These are phyloP conservation scores for Thalassiosira hispida DNA, from an alignment of 352 stramenopile genomes.

Conservation along the genomic window DNA sequence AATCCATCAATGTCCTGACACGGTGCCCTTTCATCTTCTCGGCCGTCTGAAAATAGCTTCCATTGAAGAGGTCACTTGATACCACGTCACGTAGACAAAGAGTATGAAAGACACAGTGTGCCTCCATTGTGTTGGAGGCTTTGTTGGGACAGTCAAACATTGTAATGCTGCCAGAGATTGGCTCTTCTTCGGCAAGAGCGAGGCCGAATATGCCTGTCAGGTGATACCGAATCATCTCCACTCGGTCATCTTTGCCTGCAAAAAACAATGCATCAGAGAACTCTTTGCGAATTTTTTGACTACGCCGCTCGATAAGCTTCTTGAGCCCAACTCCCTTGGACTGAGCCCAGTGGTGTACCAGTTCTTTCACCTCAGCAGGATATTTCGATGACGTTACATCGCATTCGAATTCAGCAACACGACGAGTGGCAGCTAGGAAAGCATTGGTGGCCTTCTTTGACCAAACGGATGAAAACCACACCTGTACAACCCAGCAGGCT, in stretches of 20 bases:
- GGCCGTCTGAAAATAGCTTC: too few relatives aligned
- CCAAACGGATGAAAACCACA: constrained; percentile 18
- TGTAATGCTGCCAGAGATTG: too few relatives aligned
- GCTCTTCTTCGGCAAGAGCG: too few relatives aligned
- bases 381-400: background rate
- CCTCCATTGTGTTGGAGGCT: too few relatives aligned
- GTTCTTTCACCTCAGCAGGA: background rate
- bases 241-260: constrained; percentile 1
- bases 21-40: too few relatives aligned
- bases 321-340: constrained; percentile 2
- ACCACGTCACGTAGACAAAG: too few relatives aligned
- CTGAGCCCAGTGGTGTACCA: background rate
- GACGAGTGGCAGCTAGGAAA: constrained; percentile 1
- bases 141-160: too few relatives aligned
- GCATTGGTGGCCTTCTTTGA: constrained; percentile 1
- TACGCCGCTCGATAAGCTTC: background rate
- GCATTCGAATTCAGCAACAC: background rate
- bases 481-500: constrained; percentile 1
- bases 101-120: too few relatives aligned
- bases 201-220: too few relatives aligned
- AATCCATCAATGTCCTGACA: too few relatives aligned
- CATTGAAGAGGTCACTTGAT: too few relatives aligned
- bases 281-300: background rate
- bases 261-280: constrained; percentile 10
- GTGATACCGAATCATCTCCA: background rate